These are phyloP conservation scores for Funneliformis geosporum DNA, from an alignment of 192 early-diverging fungal genomes.

Conservation along the genomic window DNA sequence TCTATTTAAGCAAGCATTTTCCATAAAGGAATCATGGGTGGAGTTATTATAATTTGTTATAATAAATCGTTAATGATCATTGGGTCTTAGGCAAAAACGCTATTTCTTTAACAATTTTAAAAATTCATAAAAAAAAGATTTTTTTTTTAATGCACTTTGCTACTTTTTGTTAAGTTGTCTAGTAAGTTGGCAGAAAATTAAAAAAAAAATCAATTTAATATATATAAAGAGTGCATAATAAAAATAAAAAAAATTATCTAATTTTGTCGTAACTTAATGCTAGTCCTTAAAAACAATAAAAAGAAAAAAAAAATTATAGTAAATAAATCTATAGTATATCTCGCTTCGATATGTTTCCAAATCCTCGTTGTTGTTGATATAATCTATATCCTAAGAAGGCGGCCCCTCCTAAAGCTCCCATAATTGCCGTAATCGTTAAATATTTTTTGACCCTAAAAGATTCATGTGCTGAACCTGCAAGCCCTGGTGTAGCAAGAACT, in stretches of 20 bases:
- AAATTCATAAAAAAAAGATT: too few relatives aligned
- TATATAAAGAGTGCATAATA: neutral
- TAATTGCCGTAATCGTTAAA: slow-evolving; percentile 42
- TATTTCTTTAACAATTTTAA: too few relatives aligned
- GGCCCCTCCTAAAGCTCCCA: slow-evolving; percentile 40
- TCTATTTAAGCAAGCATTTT: too few relatives aligned
- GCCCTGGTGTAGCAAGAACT: slow-evolving; percentile 44
- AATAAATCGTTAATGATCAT: too few relatives aligned
- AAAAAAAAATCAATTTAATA: neutral
- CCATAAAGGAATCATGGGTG: too few relatives aligned
- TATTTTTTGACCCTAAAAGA: slow-evolving; percentile 38
- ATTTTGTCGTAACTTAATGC: neutral
- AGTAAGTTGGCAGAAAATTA: neutral
- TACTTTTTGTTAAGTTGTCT: neutral
- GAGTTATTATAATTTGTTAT: too few relatives aligned
- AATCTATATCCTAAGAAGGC: slow-evolving; percentile 41
- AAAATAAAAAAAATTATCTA: neutral
- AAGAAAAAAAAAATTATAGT: neutral
- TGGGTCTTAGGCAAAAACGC: too few relatives aligned
- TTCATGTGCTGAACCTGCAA: slow-evolving; percentile 36
- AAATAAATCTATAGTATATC: slow-evolving; percentile 17
- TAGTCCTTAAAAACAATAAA: neutral
- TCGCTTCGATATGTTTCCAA: slow-evolving; percentile 14
- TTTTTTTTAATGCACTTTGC: neutral
- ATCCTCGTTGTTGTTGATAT: slow-evolving; percentile 39